Evolutionary conservation across 2,329 filamentous ascomycete species (phyloP).

Genomic region (Metarhizium robertsii): DNA sequence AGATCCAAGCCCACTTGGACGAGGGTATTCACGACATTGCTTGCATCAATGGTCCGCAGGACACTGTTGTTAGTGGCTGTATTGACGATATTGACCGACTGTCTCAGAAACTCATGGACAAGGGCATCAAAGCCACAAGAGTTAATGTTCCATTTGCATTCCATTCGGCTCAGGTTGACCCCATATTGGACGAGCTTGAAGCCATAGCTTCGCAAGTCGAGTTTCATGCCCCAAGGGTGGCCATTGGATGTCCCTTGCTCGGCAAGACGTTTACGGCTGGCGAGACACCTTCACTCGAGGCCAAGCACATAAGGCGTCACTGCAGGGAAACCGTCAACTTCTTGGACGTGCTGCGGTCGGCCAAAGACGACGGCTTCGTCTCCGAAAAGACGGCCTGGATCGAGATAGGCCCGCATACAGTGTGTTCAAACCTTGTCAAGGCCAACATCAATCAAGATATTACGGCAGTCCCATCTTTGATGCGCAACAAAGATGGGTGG

Average conservation of each 20-base stretch:
- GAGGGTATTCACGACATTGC: slow-evolving; percentile 24
- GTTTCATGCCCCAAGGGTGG: slow-evolving; percentile 33
- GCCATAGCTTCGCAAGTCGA: slow-evolving; percentile 27
- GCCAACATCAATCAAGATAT: slow-evolving; percentile 43
- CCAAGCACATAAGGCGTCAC: not conserved
- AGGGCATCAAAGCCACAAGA: slow-evolving; percentile 32
- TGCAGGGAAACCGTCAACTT: not conserved
- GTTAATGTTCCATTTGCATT: slow-evolving; percentile 45
- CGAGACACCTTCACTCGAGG: not conserved
- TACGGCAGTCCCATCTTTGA: slow-evolving; percentile 48
- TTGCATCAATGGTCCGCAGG: slow-evolving; percentile 59
- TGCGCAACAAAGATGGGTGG: slow-evolving; percentile 56
- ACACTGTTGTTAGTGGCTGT: slow-evolving; percentile 58
- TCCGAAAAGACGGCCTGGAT: not conserved
- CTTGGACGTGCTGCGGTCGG: not conserved
- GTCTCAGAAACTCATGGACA: slow-evolving; percentile 23
- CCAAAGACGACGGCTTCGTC: not conserved
- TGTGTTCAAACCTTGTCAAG: slow-evolving; percentile 56
- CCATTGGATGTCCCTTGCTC: slow-evolving; percentile 59
- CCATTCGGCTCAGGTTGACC: slow-evolving; percentile 43
- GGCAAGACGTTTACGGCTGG: slow-evolving; percentile 30
- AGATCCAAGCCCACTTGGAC: slow-evolving; percentile 27
- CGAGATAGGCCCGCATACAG: slow-evolving; percentile 54
- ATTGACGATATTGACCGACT: slow-evolving; percentile 37
- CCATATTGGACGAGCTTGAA: slow-evolving; percentile 50